phyloP scores from a whole-genome alignment of 805 yeast species.

The Barnettozyma sucrosica region DNA sequence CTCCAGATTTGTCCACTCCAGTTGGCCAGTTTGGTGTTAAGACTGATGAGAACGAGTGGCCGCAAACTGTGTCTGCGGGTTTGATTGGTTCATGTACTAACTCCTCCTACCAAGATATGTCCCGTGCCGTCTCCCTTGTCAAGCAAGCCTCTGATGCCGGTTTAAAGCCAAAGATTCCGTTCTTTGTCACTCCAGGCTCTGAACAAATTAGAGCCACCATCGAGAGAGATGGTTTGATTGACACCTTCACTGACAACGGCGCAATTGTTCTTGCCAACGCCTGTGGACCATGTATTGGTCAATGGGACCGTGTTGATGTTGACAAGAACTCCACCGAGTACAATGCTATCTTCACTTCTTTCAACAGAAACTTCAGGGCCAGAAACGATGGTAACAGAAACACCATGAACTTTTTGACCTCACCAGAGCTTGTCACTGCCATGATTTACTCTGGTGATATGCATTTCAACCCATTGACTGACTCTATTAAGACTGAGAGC shows the following conservation, averaged over 20 bases:
- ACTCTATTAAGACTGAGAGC: constrained; percentile 62
- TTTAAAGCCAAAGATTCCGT: constrained; percentile 82
- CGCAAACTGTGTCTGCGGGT: constrained; percentile 80
- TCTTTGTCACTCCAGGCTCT: constrained; percentile 96
- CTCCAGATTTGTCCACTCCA: constrained; percentile 96
- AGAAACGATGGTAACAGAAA: constrained; percentile 98
- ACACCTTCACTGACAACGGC: constrained; percentile 78
- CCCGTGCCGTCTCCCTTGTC: constrained; percentile 88
- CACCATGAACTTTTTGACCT: constrained; percentile 96
- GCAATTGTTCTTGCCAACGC: constrained; percentile 95
- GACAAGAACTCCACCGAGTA: constrained; percentile 55
- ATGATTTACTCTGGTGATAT: constrained; percentile 93
- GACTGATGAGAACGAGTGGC: constrained; percentile 77
- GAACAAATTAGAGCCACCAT: constrained; percentile 97
- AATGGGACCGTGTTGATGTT: constrained; percentile 93
- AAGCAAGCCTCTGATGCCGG: constrained; percentile 84
- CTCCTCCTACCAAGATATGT: constrained; percentile 98
- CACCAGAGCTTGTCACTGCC: constrained; percentile 97
- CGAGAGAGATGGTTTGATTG: constrained; percentile 87
- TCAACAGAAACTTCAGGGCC: constrained; percentile 95
- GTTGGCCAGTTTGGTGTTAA: constrained; percentile 73
- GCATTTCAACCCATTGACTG: constrained; percentile 86
- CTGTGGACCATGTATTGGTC: constrained; percentile 99
- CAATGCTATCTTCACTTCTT: constrained; percentile 92
- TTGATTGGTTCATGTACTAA: constrained; percentile 97